phyloP scores from a whole-genome alignment of 441 rosid genomes.

The Syzygium syzygioides region DNA sequence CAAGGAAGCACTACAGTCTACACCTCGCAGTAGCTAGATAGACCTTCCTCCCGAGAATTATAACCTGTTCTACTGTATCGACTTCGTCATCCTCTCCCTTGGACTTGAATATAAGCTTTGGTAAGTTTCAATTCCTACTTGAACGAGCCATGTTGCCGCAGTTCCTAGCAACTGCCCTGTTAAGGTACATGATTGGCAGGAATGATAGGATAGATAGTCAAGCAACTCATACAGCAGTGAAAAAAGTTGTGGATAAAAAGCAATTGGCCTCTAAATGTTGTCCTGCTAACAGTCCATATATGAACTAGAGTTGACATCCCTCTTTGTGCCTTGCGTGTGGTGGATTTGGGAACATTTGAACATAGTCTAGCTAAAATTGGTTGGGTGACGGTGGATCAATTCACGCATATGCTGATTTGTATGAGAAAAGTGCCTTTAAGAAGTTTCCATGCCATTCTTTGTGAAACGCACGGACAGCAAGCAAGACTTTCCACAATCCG shows the following conservation, averaged over 20 bases:
- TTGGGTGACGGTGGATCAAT: background rate
- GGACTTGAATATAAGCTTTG: conserved; percentile 34
- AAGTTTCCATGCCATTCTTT: conserved; percentile 94
- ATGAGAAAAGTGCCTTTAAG: conserved; percentile 57
- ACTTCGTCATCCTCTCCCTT: conserved; percentile 26
- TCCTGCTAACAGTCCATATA: conserved; percentile 55
- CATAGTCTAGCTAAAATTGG: background rate
- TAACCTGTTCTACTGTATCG: conserved; percentile 34
- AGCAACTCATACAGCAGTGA: background rate
- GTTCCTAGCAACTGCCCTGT: conserved; percentile 80
- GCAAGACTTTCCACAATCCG: conserved; percentile 78
- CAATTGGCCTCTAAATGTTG: conserved; percentile 74
- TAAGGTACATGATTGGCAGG: conserved; percentile 2
- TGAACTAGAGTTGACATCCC: conserved; percentile 56
- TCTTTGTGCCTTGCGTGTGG: conserved; percentile 67
- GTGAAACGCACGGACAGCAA: conserved; percentile 77
- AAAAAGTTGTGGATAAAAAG: background rate
- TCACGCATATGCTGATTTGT: conserved; percentile 6
- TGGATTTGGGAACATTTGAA: conserved; percentile 75
- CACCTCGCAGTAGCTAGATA: conserved; percentile 53
- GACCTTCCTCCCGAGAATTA: conserved; percentile 66
- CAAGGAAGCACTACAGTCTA: conserved; percentile 64
- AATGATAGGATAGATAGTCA: background rate
- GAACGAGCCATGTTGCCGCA: conserved; percentile 85
- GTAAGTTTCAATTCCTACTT: conserved; percentile 74